Evolutionary conservation across 192 early-diverging fungal genomes (phyloP).

Genomic region (Backusella westeae): DNA sequence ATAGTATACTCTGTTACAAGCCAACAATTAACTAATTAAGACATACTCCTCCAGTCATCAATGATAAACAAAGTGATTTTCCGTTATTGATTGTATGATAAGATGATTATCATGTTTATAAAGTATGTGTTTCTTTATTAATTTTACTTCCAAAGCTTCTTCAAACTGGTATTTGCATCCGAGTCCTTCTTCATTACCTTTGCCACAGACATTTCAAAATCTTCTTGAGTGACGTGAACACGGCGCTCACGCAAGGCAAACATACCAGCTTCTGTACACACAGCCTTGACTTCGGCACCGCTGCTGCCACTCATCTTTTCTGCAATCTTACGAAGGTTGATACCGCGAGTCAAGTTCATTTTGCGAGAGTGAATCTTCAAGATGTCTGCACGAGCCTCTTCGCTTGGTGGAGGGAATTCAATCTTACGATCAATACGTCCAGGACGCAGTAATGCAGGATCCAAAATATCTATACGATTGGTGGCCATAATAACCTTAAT

Average conservation of each 20-base stretch:
- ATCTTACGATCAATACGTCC: constrained; percentile 92
- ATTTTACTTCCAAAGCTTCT: constrained; percentile 94
- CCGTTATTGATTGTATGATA: too few species aligned
- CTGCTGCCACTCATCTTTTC: constrained; percentile 84
- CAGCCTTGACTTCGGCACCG: constrained; percentile 87
- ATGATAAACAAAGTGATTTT: too few species aligned
- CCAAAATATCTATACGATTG: constrained; percentile 89
- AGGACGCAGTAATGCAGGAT: constrained; percentile 83
- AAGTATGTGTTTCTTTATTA: not conserved
- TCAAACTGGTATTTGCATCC: constrained; percentile 93
- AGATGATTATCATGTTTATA: not conserved
- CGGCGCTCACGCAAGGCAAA: constrained; percentile 91
- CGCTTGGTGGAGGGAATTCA: constrained; percentile 87
- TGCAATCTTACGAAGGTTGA: constrained; percentile 88
- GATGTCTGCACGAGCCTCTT: constrained; percentile 83
- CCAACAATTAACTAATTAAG: too few species aligned
- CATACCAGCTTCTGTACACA: constrained; percentile 89
- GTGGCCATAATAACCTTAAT: constrained; percentile 93
- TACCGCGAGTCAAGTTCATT: constrained; percentile 90
- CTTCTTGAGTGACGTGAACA: constrained; percentile 99
- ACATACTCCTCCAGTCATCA: too few species aligned
- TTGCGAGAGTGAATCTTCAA: constrained; percentile 89
- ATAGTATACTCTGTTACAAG: too few species aligned
- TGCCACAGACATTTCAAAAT: constrained; percentile 99
- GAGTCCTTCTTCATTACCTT: constrained; percentile 99